Conservation (phyloP, 345 rosid genomes). For the Chamaenerion angustifolium region DNA sequence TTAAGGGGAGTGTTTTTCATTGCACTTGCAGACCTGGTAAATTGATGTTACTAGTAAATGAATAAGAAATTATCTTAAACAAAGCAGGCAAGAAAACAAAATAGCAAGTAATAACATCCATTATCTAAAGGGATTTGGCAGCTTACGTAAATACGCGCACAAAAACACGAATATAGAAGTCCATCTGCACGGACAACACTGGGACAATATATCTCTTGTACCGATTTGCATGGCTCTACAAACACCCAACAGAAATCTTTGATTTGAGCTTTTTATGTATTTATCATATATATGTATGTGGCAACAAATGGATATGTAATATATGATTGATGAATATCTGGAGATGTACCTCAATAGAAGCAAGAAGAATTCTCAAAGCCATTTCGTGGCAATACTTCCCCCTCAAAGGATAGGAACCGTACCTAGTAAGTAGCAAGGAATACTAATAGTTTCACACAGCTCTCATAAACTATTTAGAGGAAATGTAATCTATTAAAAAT, state of each 20-base stretch:
- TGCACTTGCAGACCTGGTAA: slow-evolving; percentile 76
- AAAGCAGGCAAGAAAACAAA: not conserved
- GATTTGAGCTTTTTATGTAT: too few relatives aligned
- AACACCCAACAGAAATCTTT: not conserved
- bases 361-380: slow-evolving; percentile 96
- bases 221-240: slow-evolving; percentile 98
- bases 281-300: too few relatives aligned
- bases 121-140: not conserved
- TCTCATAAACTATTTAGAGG: too few relatives aligned
- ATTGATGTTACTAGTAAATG: too few relatives aligned
- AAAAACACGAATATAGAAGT: slow-evolving; percentile 90
- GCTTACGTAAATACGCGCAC: slow-evolving; percentile 90
- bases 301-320: too few relatives aligned
- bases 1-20: slow-evolving; percentile 99
- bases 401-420: slow-evolving; percentile 86
- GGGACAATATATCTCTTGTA: slow-evolving; percentile 96
- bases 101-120: too few relatives aligned
- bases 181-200: slow-evolving; percentile 87
- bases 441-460: not conserved
- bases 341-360: slow-evolving; percentile 71
- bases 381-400: slow-evolving; percentile 98
- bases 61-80: too few relatives aligned
- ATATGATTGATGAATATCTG: not conserved
- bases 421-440: slow-evolving; percentile 28
- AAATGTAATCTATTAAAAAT: not conserved